Conservation (phyloP, 1,284 basidiomycete species). For the Rhizoctonia solani region DNA sequence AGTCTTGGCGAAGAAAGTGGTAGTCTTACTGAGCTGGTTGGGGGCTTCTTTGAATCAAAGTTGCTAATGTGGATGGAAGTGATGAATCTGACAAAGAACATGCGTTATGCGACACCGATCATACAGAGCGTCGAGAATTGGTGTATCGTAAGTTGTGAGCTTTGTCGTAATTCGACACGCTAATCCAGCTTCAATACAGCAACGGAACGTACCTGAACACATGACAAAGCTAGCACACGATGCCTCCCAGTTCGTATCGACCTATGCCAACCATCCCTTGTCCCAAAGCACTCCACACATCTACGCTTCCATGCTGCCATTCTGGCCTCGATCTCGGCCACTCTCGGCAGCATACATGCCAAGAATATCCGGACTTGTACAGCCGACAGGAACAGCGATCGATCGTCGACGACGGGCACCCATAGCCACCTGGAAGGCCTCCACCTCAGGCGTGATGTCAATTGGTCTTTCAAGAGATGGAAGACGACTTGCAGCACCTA, state of each 20-base stretch:
- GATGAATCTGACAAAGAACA: not conserved
- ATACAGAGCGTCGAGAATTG: not conserved
- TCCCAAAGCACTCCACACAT: slow-evolving; percentile 14
- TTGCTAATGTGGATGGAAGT: slow-evolving; percentile 20
- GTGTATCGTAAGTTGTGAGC: not conserved
- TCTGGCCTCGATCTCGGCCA: too few relatives aligned
- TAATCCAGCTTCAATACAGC: not conserved
- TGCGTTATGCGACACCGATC: not conserved
- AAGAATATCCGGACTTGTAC: not conserved
- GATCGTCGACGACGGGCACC: not conserved
- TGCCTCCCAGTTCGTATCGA: not conserved
- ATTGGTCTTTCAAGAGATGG: not conserved
- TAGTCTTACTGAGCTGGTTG: not conserved
- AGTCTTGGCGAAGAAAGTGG: not conserved
- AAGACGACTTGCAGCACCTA: not conserved
- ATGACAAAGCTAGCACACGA: not conserved
- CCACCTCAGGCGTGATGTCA: not conserved
- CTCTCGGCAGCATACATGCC: too few relatives aligned
- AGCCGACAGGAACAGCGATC: not conserved
- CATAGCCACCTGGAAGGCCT: not conserved
- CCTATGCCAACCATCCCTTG: not conserved
- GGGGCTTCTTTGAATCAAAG: not conserved
- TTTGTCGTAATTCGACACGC: not conserved
- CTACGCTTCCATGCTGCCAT: too few relatives aligned
- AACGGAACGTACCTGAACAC: not conserved